Conservation (phyloP, 1,284 basidiomycete genomes). For the Macrocybe sp. region DNA sequence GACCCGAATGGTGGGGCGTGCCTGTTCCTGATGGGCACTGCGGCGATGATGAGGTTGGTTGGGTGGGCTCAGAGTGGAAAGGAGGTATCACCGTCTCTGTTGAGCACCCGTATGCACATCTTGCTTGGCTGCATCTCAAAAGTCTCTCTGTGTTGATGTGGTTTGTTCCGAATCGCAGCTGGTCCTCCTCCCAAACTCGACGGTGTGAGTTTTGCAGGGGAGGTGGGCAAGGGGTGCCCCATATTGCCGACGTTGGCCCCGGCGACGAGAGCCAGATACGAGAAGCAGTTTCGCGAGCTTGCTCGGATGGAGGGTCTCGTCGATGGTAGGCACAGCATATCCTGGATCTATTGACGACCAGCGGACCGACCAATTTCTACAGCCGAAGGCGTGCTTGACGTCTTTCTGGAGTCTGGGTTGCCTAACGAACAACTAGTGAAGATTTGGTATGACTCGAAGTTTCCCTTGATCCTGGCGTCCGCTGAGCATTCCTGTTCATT, state of each 20-base stretch:
- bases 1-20: slow-evolving; percentile 20
- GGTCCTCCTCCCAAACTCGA: slow-evolving; percentile 15
- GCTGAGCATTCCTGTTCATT: background rate
- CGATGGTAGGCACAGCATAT: slow-evolving; percentile 18
- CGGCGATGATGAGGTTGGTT: slow-evolving; percentile 28
- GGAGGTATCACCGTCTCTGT: slow-evolving; percentile 17
- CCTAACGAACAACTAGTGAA: slow-evolving; percentile 27
- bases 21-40: slow-evolving; percentile 14
- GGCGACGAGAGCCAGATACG: slow-evolving; percentile 16
- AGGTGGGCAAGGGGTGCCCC: slow-evolving; percentile 4
- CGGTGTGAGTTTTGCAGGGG: slow-evolving; percentile 17
- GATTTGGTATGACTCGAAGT: slow-evolving; percentile 24
- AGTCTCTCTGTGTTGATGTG: too few relatives aligned
- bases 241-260: slow-evolving; percentile 1
- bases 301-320: slow-evolving; percentile 27
- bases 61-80: slow-evolving; percentile 34
- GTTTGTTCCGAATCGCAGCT: background rate
- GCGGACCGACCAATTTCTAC: background rate
- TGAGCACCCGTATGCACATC: slow-evolving; percentile 20
- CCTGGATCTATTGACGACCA: background rate
- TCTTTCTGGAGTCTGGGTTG: slow-evolving; percentile 28
- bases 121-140: background rate
- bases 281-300: slow-evolving; percentile 22
- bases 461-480: background rate
- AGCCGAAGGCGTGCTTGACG: slow-evolving; percentile 30